Evolutionary conservation across 331 rosid genomes (phyloP).

Genomic region (Pyracantha coccinea): DNA sequence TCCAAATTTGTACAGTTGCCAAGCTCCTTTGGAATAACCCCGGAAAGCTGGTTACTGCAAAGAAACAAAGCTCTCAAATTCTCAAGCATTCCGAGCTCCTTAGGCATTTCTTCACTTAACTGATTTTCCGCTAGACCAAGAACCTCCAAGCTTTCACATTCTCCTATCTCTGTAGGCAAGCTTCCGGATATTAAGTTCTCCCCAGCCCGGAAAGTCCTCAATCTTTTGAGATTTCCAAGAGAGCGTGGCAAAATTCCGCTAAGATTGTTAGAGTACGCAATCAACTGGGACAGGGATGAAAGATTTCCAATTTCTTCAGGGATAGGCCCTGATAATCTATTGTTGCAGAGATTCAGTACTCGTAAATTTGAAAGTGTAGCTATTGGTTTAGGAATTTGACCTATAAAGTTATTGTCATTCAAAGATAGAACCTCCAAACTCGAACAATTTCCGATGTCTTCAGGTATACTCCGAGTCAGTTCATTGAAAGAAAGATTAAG

Average conservation of each 20-base stretch:
- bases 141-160: slow-evolving; percentile 9
- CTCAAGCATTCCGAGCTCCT: slow-evolving; percentile 25
- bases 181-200: slow-evolving; percentile 22
- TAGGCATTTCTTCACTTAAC: slow-evolving; percentile 21
- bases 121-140: slow-evolving; percentile 28
- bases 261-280: slow-evolving; percentile 20
- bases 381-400: slow-evolving; percentile 13
- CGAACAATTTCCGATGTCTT: slow-evolving; percentile 18
- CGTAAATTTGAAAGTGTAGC: slow-evolving; percentile 18
- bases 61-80: slow-evolving; percentile 4
- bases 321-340: slow-evolving; percentile 22
- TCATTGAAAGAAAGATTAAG: slow-evolving; percentile 20
- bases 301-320: slow-evolving; percentile 25
- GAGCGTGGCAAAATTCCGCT: slow-evolving; percentile 20
- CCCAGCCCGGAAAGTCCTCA: slow-evolving; percentile 19
- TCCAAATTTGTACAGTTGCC: slow-evolving; percentile 16
- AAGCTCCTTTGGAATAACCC: slow-evolving; percentile 22
- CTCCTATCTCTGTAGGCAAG: slow-evolving; percentile 23
- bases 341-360: slow-evolving; percentile 25
- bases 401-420: slow-evolving; percentile 20
- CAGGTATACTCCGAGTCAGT: slow-evolving; percentile 13
- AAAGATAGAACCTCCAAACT: slow-evolving; percentile 11
- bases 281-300: slow-evolving; percentile 7
- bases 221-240: slow-evolving; percentile 11
- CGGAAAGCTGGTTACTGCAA: slow-evolving; percentile 16